phyloP scores from a whole-genome alignment of 2,329 filamentous ascomycete species.

The Metarhizium humberi region DNA sequence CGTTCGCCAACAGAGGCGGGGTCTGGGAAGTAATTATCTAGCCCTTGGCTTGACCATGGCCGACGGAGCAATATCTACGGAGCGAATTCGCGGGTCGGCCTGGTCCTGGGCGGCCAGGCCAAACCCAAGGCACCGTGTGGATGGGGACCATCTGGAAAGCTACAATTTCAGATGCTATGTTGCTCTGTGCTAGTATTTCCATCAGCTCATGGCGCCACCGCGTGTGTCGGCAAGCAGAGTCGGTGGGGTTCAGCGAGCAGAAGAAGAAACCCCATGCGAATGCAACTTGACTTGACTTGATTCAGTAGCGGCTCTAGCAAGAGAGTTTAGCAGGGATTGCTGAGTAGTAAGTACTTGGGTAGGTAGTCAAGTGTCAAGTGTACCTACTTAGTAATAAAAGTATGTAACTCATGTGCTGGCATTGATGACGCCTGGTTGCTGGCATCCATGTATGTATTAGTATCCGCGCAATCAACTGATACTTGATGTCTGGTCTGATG shows the following conservation, averaged over 20 bases:
- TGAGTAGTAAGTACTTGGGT: neutral
- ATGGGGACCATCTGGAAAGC: neutral
- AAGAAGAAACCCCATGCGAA: neutral
- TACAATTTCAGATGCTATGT: neutral
- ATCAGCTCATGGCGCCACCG: constrained; percentile 2
- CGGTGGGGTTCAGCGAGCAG: neutral
- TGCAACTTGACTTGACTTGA: neutral
- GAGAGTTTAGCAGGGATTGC: neutral
- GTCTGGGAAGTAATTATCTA: neutral
- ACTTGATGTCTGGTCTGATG: too few relatives aligned
- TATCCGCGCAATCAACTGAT: too few relatives aligned
- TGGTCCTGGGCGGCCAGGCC: neutral
- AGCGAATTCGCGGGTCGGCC: neutral
- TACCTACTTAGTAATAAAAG: too few relatives aligned
- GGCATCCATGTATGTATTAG: neutral
- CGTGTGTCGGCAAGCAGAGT: neutral
- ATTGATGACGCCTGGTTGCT: neutral
- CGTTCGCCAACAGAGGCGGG: too few relatives aligned
- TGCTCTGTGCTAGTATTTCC: neutral
- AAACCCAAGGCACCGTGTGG: neutral
- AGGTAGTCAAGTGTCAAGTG: too few relatives aligned
- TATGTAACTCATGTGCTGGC: neutral
- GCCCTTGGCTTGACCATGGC: neutral
- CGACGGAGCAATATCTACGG: neutral
- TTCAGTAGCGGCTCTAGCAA: neutral